Evolutionary conservation across 2,329 filamentous ascomycete genomes (phyloP).

Genomic region (Aspergillus ochraceus): DNA sequence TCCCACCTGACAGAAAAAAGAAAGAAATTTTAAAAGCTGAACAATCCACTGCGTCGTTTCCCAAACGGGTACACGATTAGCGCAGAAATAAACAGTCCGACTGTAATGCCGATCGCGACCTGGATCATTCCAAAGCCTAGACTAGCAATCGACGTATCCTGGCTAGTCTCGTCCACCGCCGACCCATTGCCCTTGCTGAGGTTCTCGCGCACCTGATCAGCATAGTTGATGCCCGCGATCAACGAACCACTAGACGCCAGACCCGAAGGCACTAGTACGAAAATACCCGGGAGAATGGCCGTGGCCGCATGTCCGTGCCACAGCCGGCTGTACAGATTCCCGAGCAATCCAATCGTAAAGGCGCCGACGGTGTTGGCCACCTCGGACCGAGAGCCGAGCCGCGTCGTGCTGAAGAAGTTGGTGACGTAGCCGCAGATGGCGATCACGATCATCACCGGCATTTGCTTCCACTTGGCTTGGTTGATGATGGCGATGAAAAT

Average conservation of each 20-base stretch:
- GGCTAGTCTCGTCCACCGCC: conserved; percentile 5
- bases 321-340: conserved; percentile 71
- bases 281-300: conserved; percentile 82
- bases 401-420: conserved; percentile 69
- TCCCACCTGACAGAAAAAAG: too few relatives aligned
- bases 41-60: conserved; percentile 41
- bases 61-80: conserved; percentile 42
- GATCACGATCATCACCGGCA: conserved; percentile 72
- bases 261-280: conserved; percentile 63
- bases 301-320: conserved; percentile 77
- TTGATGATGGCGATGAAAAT: conserved; percentile 75
- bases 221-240: conserved; percentile 55
- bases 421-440: conserved; percentile 71
- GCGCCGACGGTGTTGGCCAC: conserved; percentile 76
- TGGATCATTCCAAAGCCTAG: conserved; percentile 43
- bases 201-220: conserved; percentile 50
- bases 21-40: conserved; percentile 29
- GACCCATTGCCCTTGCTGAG: conserved; percentile 9
- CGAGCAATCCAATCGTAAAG: conserved; percentile 70
- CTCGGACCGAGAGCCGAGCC: conserved; percentile 69
- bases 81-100: conserved; percentile 41
- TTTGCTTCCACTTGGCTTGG: conserved; percentile 75
- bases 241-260: conserved; percentile 57
- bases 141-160: conserved; percentile 27
- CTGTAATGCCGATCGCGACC: conserved; percentile 42